Conservation (phyloP, 2,329 filamentous ascomycete species). For the Orbilia ellipsospora region DNA sequence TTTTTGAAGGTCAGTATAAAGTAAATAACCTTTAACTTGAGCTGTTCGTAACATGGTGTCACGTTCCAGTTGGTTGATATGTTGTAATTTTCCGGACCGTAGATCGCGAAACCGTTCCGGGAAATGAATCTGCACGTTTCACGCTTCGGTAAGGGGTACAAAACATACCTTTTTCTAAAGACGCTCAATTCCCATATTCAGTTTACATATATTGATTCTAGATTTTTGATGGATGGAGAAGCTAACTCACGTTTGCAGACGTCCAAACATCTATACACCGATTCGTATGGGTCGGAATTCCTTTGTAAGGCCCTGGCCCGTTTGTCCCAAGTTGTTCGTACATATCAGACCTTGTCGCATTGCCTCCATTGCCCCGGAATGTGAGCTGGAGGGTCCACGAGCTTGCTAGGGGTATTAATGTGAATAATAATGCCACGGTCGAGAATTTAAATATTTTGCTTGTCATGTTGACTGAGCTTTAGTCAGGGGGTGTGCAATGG, state of each 20-base stretch:
- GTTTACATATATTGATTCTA: too few species aligned
- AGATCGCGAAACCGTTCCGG: too few species aligned
- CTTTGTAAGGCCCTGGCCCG: constrained; percentile 9
- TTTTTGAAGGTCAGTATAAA: too few species aligned
- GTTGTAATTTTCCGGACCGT: too few species aligned
- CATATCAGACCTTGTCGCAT: not conserved
- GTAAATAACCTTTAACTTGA: too few species aligned
- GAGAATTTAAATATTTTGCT: not conserved
- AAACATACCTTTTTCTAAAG: too few species aligned
- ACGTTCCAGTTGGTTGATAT: too few species aligned
- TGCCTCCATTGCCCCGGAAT: constrained; percentile 12
- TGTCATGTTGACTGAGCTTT: not conserved
- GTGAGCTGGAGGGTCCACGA: constrained; percentile 38
- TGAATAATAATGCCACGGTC: not conserved
- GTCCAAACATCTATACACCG: constrained; percentile 42
- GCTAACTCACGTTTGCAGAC: constrained; percentile 34
- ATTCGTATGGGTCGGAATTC: constrained; percentile 34
- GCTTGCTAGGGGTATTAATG: constrained; percentile 1
- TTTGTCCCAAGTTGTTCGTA: constrained; percentile 36
- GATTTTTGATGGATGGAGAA: not conserved
- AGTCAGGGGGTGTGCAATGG: not conserved
- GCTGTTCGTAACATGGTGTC: too few species aligned
- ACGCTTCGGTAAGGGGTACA: too few species aligned
- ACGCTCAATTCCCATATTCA: too few species aligned
- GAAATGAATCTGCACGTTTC: too few species aligned